Conservation (phyloP, 441 rosid genomes). For the Manihot esculenta region DNA sequence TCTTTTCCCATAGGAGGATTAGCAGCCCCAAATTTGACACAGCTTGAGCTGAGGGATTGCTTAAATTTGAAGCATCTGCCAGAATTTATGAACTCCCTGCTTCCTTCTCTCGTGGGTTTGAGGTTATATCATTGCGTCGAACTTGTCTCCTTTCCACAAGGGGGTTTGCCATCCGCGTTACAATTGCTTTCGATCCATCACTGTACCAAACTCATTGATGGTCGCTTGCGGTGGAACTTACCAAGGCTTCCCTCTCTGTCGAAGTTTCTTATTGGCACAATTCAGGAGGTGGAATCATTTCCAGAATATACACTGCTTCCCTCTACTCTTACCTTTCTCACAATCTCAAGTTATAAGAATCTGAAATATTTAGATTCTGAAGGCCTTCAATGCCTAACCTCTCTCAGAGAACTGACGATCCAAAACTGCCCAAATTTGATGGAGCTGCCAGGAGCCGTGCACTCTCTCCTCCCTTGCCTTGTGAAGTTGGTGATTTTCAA, state of each 20-base stretch:
- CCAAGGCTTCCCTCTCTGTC: slow-evolving; percentile 34
- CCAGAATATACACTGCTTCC: slow-evolving; percentile 47
- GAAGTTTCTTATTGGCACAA: slow-evolving; percentile 31
- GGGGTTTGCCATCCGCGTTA: slow-evolving; percentile 36
- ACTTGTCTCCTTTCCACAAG: slow-evolving; percentile 35
- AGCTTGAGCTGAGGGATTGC: slow-evolving; percentile 38
- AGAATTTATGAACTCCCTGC: slow-evolving; percentile 28
- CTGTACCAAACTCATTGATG: slow-evolving; percentile 40
- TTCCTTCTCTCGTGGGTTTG: slow-evolving; percentile 29
- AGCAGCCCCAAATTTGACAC: slow-evolving; percentile 27
- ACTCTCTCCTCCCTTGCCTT: slow-evolving; percentile 9
- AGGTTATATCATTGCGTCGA: slow-evolving; percentile 33
- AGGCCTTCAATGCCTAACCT: slow-evolving; percentile 34
- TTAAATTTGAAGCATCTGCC: slow-evolving; percentile 36
- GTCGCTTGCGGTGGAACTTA: slow-evolving; percentile 28
- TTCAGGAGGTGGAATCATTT: slow-evolving; percentile 32
- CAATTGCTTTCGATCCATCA: slow-evolving; percentile 30
- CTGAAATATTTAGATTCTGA: slow-evolving; percentile 27
- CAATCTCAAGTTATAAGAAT: slow-evolving; percentile 27
- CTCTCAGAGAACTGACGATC: slow-evolving; percentile 34
- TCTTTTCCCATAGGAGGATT: slow-evolving; percentile 40
- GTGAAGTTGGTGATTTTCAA: slow-evolving; percentile 19
- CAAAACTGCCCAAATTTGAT: slow-evolving; percentile 20
- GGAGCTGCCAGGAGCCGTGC: slow-evolving; percentile 24
- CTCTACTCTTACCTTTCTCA: slow-evolving; percentile 27